A percentile compares a stretch with the other conserved stretches of the same genome.
These are phyloP conservation scores for Penicillium pulvis DNA, from an alignment of 495 filamentous ascomycete genomes.

Conservation along the genomic window DNA sequence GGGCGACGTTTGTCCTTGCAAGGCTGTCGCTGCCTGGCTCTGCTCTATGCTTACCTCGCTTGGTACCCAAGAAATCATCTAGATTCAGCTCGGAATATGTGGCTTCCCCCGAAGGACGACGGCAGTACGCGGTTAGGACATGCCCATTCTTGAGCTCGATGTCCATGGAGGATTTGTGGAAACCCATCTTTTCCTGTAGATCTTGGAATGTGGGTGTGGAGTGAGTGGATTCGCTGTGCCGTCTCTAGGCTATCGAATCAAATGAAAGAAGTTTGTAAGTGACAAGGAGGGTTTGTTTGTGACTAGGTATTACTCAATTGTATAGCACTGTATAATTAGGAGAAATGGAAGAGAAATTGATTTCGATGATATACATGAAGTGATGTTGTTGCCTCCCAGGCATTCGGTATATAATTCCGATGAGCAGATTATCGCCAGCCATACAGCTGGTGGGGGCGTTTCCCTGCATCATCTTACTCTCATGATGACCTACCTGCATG, in stretches of 20 bases:
- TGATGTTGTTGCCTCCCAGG: slow-evolving; percentile 4
- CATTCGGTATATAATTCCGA: not conserved
- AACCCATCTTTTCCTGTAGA: slow-evolving; percentile 21
- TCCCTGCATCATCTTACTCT: slow-evolving; percentile 27
- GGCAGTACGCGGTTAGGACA: slow-evolving; percentile 27
- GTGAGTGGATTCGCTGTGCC: not conserved
- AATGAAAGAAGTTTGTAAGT: not conserved
- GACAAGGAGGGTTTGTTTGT: not conserved
- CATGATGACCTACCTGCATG: slow-evolving; percentile 17
- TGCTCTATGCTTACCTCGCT: slow-evolving; percentile 23
- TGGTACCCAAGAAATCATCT: slow-evolving; percentile 20
- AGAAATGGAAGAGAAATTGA: not conserved
- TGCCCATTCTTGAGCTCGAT: slow-evolving; percentile 27
- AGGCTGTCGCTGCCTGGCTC: not conserved
- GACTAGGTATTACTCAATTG: too few species aligned
- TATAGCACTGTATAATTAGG: not conserved
- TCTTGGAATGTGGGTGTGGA: not conserved
- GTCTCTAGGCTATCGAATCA: not conserved
- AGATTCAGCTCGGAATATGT: slow-evolving; percentile 30
- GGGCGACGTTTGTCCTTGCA: not conserved
- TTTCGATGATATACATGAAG: not conserved
- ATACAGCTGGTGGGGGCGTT: slow-evolving; percentile 8
- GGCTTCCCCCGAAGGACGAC: slow-evolving; percentile 20
- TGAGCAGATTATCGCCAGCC: not conserved
- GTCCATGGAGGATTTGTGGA: slow-evolving; percentile 29